Percentiles rank a stretch among this genome's conserved stretches.
Evolutionary conservation across 225 moss, liverwort and hornwort species (phyloP).

Genomic region (Anthoceros angustus): DNA sequence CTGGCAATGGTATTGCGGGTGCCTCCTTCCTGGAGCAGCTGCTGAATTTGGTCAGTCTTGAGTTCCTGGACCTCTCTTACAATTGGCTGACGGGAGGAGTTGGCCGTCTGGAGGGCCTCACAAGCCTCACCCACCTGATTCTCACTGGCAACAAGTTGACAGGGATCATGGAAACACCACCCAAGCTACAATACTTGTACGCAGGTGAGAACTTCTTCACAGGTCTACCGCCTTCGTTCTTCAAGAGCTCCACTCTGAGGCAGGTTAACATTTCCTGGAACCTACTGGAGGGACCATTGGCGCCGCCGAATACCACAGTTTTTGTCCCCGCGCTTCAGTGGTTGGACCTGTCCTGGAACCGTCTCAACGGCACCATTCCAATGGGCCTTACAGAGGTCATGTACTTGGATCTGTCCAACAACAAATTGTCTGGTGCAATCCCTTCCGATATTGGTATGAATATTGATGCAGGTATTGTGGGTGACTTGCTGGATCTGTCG

Average conservation of each 20-base stretch:
- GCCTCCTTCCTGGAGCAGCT: slow-evolving; percentile 23
- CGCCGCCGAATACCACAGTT: background rate
- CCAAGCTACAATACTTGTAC: too few species aligned
- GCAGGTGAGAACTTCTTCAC: too few species aligned
- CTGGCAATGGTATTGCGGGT: slow-evolving; percentile 18
- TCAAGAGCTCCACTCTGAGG: background rate
- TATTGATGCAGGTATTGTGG: too few species aligned
- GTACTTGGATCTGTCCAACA: background rate
- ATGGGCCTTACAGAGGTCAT: background rate
- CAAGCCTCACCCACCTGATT: slow-evolving; percentile 22
- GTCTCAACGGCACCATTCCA: background rate
- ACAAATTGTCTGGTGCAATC: background rate
- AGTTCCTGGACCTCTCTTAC: slow-evolving; percentile 25
- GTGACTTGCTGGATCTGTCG: background rate
- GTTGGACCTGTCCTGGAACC: background rate
- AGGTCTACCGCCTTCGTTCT: too few species aligned
- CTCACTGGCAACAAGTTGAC: slow-evolving; percentile 22
- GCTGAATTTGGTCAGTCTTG: slow-evolving; percentile 16
- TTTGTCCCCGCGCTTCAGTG: background rate
- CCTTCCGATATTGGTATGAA: background rate
- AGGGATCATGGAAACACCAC: slow-evolving; percentile 14
- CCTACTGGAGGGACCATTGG: background rate
- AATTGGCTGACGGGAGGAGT: slow-evolving; percentile 19
- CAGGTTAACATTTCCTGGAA: background rate
- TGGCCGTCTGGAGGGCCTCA: slow-evolving; percentile 12